These are phyloP conservation scores for Trichopus zeylanicus DNA, from an alignment of 116 monocot genomes.

Conservation along the genomic window DNA sequence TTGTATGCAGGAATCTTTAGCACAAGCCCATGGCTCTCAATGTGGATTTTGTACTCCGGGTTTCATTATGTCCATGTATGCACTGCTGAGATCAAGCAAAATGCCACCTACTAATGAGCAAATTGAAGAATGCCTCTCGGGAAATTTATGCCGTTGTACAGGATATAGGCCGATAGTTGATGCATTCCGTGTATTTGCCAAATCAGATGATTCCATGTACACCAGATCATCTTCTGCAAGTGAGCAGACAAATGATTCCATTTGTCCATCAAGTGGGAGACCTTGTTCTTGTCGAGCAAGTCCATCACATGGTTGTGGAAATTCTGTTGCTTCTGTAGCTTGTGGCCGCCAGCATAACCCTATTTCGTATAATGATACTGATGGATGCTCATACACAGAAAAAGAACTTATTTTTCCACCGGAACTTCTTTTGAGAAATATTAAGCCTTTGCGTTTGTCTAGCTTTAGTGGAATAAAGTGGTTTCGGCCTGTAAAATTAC, in stretches of 20 bases:
- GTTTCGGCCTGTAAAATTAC: slow-evolving; percentile 69
- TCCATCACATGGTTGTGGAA: slow-evolving; percentile 10
- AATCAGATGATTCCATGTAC: slow-evolving; percentile 70
- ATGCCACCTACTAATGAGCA: slow-evolving; percentile 64
- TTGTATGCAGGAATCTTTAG: slow-evolving; percentile 63
- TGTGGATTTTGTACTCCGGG: slow-evolving; percentile 99
- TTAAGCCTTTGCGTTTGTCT: slow-evolving; percentile 47
- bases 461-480: slow-evolving; percentile 80
- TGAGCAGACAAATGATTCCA: slow-evolving; percentile 16
- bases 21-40: slow-evolving; percentile 87
- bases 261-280: slow-evolving; percentile 78
- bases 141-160: slow-evolving; percentile 98
- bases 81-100: slow-evolving; percentile 79
- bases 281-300: slow-evolving; percentile 73
- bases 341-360: slow-evolving; percentile 14
- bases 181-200: slow-evolving; percentile 90
- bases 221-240: slow-evolving; percentile 28
- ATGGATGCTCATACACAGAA: slow-evolving; percentile 65
- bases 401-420: slow-evolving; percentile 96
- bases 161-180: slow-evolving; percentile 95
- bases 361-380: slow-evolving; percentile 52
- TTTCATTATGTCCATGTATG: slow-evolving; percentile 99
- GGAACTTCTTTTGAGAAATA: slow-evolving; percentile 64
- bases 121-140: slow-evolving; percentile 87
- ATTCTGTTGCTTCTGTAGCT: slow-evolving; percentile 4